Base-by-base conservation (phyloP, 169 alveolate species). In the Amoebophrya sp. region DNA sequence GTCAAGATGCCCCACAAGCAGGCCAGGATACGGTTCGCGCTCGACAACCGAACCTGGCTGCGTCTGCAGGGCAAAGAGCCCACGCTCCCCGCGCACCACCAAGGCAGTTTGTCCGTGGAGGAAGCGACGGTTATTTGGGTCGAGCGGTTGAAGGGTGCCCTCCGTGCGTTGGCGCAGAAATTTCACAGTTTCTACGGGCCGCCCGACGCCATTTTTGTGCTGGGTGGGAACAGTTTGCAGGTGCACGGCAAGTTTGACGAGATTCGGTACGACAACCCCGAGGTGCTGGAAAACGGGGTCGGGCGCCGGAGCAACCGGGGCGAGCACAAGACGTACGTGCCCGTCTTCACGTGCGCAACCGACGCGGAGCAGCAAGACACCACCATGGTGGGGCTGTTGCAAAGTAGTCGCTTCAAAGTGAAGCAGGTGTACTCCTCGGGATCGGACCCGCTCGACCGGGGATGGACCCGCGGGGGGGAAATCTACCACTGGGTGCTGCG, bases 1-100 rank as follows among this genome's bases (percentile, higher is more conserved):
- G n/a, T 32, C 54, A 88, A 88, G 90, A 88, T 88, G 40, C 90
- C 90, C n/a, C 90, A 88, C 40, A 35, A 88, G 14, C 90, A 88
- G 40, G 47, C 54, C 32, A 88, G 90, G 47, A 88, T 88, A 35
- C 90, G 90, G 53, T 88, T 88, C 40, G 90, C 90, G 25, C 40
- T 88, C 40, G 90, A 88, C 47, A 88, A 35, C 29, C 40, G 35
- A 3, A 88, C 90, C 23, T 88, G 90, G 90, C 35, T 33, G 10
- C 14, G 90, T 33, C 47, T 88, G 0, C 35, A 40, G 40, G 90
- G 90, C 32, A 88, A 88, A 40, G 53, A 88, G 14, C 90, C 90
- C n/a, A 40, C 35, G 35, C 90, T 88, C 29, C 90, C 90, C n/a
- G 40, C 35, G 40, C 40, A 32, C 40, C 35, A 33, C 32, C 90